Base-by-base conservation (phyloP, 306 rosid genomes). In the Cucurbita maxima region DNA sequence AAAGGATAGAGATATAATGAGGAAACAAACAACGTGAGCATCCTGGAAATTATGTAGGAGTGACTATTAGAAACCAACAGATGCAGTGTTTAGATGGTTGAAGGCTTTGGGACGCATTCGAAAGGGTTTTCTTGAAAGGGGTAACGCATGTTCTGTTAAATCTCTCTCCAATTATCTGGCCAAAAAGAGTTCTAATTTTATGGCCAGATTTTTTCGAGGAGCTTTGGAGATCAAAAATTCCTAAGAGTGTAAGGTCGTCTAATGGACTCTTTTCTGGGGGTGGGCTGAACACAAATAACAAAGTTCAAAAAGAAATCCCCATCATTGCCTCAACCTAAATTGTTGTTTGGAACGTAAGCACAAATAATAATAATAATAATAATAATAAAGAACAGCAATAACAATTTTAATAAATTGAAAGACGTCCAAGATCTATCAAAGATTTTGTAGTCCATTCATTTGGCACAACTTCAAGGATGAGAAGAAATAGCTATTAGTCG, bases 1-100 rank as follows among this genome's bases (percentile, higher is more conserved):
- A 57, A 63, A 81, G 22, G 52, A 37, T 53, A 77, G 58, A 58
- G 72, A 79, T 73, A 73, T 68, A 76, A 75, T 43, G 19, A 76
- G 58, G 47, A 75, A 30, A 53, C 34, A 69, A 68, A 68, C 56
- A 68, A 22, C 6, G 16, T 43, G 34, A 43, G 54, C 72, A 66
- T 10, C 72, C 71, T 66, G 53, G 72, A 43, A 66, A 63, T 63
- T 5, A 48, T 63, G 15, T 8, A 63, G 34, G 71, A 63, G 22
- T 40, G 22, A 37, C 45, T 61, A 61, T 16, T 36, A 37, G 14
- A 37, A 47, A 15, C 22, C 22, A 15, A 13, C 15, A 15, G 22
- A 22, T 15, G 68, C 68, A 61, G 43, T 10, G 25, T 62, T 16
- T 61, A 61, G 45, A 58, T 58, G 43, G 70, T 62, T 62, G 22